Evolutionary conservation across 306 rosid genomes (phyloP).

Genomic region (Hylodesmum podocarpum): DNA sequence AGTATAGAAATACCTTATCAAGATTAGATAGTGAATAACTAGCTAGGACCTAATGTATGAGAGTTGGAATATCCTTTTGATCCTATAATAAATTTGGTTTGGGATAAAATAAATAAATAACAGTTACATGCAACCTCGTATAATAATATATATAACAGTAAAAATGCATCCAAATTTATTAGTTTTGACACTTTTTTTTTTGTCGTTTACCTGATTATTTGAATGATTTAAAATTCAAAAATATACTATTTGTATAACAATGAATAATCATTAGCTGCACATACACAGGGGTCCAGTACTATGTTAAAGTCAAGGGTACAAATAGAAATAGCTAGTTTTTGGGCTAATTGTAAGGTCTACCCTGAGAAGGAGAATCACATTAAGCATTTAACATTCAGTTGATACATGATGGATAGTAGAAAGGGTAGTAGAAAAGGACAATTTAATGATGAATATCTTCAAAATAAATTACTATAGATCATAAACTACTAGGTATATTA

Average conservation of each 20-base stretch:
- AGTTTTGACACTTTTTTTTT: neutral
- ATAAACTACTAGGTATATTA: neutral
- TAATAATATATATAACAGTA: neutral
- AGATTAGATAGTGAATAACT: neutral
- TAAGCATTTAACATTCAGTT: neutral
- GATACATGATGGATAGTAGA: neutral
- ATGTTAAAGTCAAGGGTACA: neutral
- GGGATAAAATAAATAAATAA: neutral
- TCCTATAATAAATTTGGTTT: neutral
- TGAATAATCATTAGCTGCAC: conserved; percentile 1
- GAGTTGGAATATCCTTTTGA: neutral
- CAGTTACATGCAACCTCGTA: neutral
- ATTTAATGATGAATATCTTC: neutral
- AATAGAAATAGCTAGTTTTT: neutral
- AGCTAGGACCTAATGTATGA: neutral
- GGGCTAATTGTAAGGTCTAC: conserved; percentile 8
- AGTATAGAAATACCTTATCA: neutral
- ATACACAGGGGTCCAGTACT: neutral
- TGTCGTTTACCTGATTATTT: neutral
- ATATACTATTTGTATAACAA: neutral
- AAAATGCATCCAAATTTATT: neutral
- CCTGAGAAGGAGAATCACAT: neutral
- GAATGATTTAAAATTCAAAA: neutral
- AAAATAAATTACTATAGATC: neutral
- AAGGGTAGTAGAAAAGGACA: too few species aligned